Evolutionary conservation across 257 asterid genomes (phyloP).

Genomic region (Anisodus acutangulus): DNA sequence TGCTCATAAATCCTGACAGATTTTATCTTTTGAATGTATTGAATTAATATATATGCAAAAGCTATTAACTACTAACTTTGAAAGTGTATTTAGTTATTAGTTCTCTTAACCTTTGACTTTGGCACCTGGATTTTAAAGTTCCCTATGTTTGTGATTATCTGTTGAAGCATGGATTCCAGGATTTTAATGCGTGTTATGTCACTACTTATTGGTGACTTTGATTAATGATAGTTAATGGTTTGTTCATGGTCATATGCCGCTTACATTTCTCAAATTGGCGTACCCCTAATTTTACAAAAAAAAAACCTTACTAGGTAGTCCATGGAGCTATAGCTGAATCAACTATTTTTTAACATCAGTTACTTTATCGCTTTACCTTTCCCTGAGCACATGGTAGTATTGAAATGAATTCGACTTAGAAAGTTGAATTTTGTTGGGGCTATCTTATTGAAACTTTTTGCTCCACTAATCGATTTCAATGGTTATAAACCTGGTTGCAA

Average conservation of each 20-base stretch:
- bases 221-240: neutral
- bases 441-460: neutral
- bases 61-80: neutral
- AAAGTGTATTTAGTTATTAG: neutral
- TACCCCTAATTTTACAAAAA: neutral
- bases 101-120: neutral
- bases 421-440: constrained; percentile 12
- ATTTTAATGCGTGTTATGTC: neutral
- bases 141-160: neutral
- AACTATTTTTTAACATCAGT: neutral
- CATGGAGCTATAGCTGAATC: neutral
- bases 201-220: neutral
- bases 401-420: neutral
- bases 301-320: neutral
- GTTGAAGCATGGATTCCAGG: neutral
- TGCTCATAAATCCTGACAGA: neutral
- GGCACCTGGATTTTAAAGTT: neutral
- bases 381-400: neutral
- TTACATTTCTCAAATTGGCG: neutral
- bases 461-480: constrained; percentile 59
- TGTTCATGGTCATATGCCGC: neutral
- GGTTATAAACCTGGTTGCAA: constrained; percentile 79
- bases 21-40: no score
- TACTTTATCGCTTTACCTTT: neutral
- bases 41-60: no score